Percentiles rank a stretch among this genome's conserved stretches.
Evolutionary conservation across 306 rosid species (phyloP).

Genomic region (Citrullus colocynthis): DNA sequence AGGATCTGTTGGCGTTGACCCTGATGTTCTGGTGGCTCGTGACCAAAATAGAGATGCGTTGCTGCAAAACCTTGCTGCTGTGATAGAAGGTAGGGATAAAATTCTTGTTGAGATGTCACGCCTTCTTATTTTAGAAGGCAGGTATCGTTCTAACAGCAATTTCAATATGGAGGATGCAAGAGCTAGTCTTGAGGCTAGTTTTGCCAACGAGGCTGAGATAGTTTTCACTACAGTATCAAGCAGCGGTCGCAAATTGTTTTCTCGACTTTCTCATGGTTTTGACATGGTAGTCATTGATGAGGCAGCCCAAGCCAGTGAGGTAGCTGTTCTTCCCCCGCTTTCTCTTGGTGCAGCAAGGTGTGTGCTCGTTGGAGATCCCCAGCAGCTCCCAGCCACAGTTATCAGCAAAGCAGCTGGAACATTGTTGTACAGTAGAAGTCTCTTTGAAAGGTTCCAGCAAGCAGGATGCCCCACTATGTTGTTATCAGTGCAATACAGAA

Average conservation of each 20-base stretch:
- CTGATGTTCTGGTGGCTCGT: conserved; percentile 76
- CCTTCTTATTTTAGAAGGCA: conserved; percentile 69
- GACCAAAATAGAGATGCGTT: conserved; percentile 81
- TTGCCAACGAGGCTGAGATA: conserved; percentile 95
- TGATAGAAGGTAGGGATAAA: conserved; percentile 86
- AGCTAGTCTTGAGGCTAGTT: conserved; percentile 94
- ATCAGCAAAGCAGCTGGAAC: conserved; percentile 99
- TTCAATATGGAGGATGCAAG: conserved; percentile 94
- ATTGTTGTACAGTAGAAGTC: conserved; percentile 89
- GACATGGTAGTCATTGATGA: conserved; percentile 99
- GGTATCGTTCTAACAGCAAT: conserved; percentile 67
- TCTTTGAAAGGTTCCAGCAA: conserved; percentile 92
- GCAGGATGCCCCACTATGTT: conserved; percentile 94
- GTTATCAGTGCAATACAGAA: conserved; percentile 90
- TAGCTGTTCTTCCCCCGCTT: conserved; percentile 89
- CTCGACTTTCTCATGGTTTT: conserved; percentile 96
- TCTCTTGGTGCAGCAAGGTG: conserved; percentile 96
- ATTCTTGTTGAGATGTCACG: conserved; percentile 91
- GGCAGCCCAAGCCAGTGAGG: conserved; percentile 99
- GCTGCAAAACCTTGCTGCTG: conserved; percentile 86
- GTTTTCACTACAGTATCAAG: conserved; percentile 98
- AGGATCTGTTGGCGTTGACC: conserved; percentile 98
- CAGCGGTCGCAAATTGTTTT: conserved; percentile 94
- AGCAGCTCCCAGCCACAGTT: conserved; percentile 98
- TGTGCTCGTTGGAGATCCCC: conserved; percentile 99